Conservation (phyloP, 176 grass and related monocot species). For the Poa pratensis region DNA sequence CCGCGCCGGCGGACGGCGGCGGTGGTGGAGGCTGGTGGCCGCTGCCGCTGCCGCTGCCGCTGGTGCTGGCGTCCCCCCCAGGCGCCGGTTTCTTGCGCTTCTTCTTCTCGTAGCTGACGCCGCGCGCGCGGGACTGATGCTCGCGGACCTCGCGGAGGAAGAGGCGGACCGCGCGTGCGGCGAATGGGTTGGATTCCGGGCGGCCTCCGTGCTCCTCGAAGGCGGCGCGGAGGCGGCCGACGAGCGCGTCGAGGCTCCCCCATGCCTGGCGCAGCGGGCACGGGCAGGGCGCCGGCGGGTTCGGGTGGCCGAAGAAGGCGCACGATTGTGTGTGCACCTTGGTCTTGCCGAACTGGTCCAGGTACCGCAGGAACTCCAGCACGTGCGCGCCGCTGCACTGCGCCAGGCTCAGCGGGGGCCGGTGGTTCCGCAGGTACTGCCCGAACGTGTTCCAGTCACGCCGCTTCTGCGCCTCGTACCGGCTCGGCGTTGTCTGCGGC, state of each 20-base stretch:
- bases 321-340: constrained; percentile 81
- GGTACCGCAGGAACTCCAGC: constrained; percentile 93
- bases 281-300: constrained; percentile 63
- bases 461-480: constrained; percentile 12
- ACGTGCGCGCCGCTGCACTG: constrained; percentile 95
- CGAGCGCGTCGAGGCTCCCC: constrained; percentile 64
- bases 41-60: background rate
- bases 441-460: constrained; percentile 30
- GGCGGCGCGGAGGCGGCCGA: constrained; percentile 59
- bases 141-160: constrained; percentile 69
- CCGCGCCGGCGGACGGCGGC: constrained; percentile 49
- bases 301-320: constrained; percentile 95
- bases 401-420: constrained; percentile 79
- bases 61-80: background rate
- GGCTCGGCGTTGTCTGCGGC: constrained; percentile 41
- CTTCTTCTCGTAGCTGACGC: constrained; percentile 72
- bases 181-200: constrained; percentile 65
- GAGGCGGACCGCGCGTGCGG: constrained; percentile 56
- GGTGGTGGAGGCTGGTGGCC: constrained; percentile 35
- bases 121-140: constrained; percentile 62
- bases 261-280: constrained; percentile 67
- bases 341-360: constrained; percentile 99
- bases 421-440: constrained; percentile 93
- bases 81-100: constrained; percentile 61
- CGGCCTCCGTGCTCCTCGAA: constrained; percentile 69